These are phyloP conservation scores for Auriscalpium orientale DNA, from an alignment of 768 basidiomycete species.

Conservation along the genomic window DNA sequence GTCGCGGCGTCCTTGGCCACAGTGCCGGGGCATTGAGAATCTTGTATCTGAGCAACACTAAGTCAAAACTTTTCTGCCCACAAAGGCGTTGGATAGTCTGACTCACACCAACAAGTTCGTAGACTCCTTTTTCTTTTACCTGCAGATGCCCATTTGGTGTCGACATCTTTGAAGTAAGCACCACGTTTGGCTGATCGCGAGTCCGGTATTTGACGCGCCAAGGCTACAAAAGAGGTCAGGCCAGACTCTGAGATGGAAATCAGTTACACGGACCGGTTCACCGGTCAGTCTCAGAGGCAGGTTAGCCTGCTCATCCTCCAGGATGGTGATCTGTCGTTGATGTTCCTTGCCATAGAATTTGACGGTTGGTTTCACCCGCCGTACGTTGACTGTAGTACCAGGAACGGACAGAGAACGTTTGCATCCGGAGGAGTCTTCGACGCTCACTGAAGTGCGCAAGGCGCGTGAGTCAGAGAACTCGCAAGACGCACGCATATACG, in stretches of 20 bases:
- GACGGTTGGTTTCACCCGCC: constrained; percentile 78
- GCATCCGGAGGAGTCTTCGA: constrained; percentile 87
- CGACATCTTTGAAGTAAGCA: constrained; percentile 35
- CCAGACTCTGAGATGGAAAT: background rate
- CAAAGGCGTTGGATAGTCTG: constrained; percentile 1
- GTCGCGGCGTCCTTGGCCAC: constrained; percentile 51
- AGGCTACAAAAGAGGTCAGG: constrained; percentile 44
- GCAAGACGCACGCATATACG: constrained; percentile 12
- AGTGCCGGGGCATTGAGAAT: constrained; percentile 79
- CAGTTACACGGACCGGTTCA: constrained; percentile 57
- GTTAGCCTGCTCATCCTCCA: constrained; percentile 64
- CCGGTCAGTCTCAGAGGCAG: constrained; percentile 87
- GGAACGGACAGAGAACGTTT: constrained; percentile 65
- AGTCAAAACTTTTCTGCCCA: background rate
- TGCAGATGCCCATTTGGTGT: constrained; percentile 66
- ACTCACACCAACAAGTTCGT: constrained; percentile 57
- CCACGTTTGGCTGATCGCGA: constrained; percentile 33
- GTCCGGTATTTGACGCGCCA: constrained; percentile 79
- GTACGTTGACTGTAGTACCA: constrained; percentile 80
- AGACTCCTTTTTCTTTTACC: constrained; percentile 70
- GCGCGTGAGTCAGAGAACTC: background rate
- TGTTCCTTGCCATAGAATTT: constrained; percentile 71
- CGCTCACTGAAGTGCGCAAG: constrained; percentile 46
- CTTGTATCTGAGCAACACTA: constrained; percentile 49
- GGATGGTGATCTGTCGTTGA: constrained; percentile 51